Percentiles rank a stretch among this genome's conserved stretches.
Evolutionary conservation across 805 yeast genomes (phyloP).

Genomic region (Schwanniomyces sp.): DNA sequence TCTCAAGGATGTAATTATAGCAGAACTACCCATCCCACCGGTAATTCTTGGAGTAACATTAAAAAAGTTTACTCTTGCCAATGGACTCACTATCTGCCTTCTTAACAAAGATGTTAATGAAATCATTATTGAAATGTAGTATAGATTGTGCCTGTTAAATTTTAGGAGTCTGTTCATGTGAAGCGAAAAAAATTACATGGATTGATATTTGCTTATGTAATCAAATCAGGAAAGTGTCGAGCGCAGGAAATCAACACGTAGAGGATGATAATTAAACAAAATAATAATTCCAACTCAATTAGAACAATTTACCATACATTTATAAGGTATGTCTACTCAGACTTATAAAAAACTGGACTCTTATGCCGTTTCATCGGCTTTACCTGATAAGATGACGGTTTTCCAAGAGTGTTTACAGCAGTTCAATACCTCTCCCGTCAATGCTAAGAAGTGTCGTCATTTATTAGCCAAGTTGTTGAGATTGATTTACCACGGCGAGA

Average conservation of each 20-base stretch:
- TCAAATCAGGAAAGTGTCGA: slow-evolving; percentile 4
- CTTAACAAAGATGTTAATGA: slow-evolving; percentile 16
- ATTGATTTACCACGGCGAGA: slow-evolving; percentile 81
- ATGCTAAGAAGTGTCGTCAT: slow-evolving; percentile 81
- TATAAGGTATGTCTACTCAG: slow-evolving; percentile 68
- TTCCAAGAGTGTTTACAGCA: slow-evolving; percentile 93
- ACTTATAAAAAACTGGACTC: slow-evolving; percentile 85
- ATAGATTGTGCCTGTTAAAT: too few relatives aligned
- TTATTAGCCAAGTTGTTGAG: slow-evolving; percentile 81
- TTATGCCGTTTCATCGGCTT: slow-evolving; percentile 48
- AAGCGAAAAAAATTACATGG: neutral
- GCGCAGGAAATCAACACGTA: slow-evolving; percentile 14
- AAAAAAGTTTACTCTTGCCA: slow-evolving; percentile 9
- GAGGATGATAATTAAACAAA: slow-evolving; percentile 2
- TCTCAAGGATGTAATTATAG: slow-evolving; percentile 36
- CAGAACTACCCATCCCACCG: slow-evolving; percentile 5
- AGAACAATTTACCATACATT: neutral
- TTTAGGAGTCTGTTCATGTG: neutral
- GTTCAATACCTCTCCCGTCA: slow-evolving; percentile 88
- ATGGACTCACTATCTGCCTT: slow-evolving; percentile 13
- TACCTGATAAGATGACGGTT: slow-evolving; percentile 95
- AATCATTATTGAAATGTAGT: slow-evolving; percentile 13
- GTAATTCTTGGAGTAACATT: slow-evolving; percentile 12
- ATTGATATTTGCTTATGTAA: slow-evolving; percentile 3
- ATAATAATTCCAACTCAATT: neutral